Percentiles rank a stretch among this genome's conserved stretches.
These are phyloP conservation scores for Neurospora sp. DNA, from an alignment of 495 filamentous ascomycete genomes.

Conservation along the genomic window DNA sequence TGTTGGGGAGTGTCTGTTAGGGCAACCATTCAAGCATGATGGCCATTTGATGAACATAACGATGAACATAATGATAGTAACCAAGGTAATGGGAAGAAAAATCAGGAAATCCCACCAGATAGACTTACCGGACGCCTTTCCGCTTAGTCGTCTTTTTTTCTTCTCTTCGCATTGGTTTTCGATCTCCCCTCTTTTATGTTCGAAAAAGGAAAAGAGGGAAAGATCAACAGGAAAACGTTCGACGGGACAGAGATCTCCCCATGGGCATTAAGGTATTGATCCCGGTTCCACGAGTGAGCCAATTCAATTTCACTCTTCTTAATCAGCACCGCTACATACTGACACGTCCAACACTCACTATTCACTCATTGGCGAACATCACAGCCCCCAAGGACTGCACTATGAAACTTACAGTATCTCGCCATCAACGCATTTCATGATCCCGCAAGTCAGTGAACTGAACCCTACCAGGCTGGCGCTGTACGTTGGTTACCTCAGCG, in stretches of 20 bases:
- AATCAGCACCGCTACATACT: neutral
- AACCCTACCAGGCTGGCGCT: neutral
- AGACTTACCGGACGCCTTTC: neutral
- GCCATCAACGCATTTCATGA: neutral
- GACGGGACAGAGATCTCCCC: neutral
- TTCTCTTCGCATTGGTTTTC: neutral
- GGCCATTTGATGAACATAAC: no score
- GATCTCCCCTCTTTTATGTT: neutral
- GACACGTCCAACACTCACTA: neutral
- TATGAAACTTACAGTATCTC: neutral
- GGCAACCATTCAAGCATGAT: no score
- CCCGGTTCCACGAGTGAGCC: neutral
- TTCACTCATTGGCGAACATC: neutral
- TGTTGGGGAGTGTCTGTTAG: neutral
- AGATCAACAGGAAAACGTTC: neutral
- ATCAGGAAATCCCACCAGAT: neutral
- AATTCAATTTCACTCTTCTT: neutral
- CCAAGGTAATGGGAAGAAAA: no score
- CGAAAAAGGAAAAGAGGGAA: neutral
- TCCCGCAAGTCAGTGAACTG: neutral
- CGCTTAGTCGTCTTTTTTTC: neutral
- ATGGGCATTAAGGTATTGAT: neutral
- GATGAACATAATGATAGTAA: no score
- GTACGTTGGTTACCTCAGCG: neutral
- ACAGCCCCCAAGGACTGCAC: neutral